These are phyloP conservation scores for Pythium aquatile DNA, from an alignment of 352 stramenopile species.

Conservation along the genomic window DNA sequence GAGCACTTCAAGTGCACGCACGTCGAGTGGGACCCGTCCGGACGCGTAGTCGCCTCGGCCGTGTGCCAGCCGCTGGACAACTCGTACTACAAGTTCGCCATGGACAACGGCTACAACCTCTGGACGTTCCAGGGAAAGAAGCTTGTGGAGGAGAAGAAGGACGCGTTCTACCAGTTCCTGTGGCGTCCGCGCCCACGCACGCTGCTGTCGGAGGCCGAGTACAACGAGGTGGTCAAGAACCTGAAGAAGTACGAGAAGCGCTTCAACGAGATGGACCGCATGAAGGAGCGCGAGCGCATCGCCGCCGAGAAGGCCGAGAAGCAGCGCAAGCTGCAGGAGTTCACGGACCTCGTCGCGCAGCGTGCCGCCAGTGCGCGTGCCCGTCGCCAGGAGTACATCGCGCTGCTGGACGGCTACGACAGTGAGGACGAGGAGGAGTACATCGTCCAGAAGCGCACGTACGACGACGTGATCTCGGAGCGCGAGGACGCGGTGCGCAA, in stretches of 20 bases:
- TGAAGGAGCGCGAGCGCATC: slow-evolving; percentile 79
- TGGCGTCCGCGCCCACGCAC: slow-evolving; percentile 92
- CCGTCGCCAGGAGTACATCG: slow-evolving; percentile 62
- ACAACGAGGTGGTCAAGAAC: slow-evolving; percentile 95
- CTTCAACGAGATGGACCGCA: slow-evolving; percentile 85
- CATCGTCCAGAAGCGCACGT: slow-evolving; percentile 73
- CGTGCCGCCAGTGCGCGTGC: slow-evolving; percentile 31
- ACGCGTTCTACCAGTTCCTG: slow-evolving; percentile 95
- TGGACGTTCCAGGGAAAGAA: slow-evolving; percentile 98
- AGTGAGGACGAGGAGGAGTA: slow-evolving; percentile 83
- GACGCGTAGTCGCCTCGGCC: slow-evolving; percentile 93
- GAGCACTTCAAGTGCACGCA: slow-evolving; percentile 99
- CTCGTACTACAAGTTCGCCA: slow-evolving; percentile 96
- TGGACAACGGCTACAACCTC: slow-evolving; percentile 99
- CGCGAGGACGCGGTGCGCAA: slow-evolving; percentile 75
- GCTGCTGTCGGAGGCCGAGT: slow-evolving; percentile 92
- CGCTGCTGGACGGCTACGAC: slow-evolving; percentile 76
- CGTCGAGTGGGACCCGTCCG: slow-evolving; percentile 97
- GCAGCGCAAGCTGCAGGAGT: slow-evolving; percentile 65
- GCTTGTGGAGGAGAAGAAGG: slow-evolving; percentile 93
- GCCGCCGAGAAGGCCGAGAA: slow-evolving; percentile 66
- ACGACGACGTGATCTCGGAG: slow-evolving; percentile 68
- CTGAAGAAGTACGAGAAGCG: slow-evolving; percentile 96
- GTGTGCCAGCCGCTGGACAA: slow-evolving; percentile 96
- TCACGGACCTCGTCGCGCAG: slow-evolving; percentile 62